These are phyloP conservation scores for Xylaria polymorpha DNA, from an alignment of 2,329 filamentous ascomycete species.

Conservation along the genomic window DNA sequence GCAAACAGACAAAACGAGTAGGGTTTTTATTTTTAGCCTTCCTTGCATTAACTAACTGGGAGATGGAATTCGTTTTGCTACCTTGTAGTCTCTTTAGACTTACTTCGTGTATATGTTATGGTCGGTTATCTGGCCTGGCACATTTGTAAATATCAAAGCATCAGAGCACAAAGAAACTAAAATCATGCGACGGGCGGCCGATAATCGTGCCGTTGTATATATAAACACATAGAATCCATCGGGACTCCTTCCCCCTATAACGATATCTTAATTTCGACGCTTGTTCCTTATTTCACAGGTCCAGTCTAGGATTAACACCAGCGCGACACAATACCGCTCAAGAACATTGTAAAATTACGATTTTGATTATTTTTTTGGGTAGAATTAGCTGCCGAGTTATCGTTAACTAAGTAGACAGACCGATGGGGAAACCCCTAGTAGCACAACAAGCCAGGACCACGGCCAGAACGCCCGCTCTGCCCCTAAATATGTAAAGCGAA, in stretches of 20 bases:
- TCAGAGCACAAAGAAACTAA: neutral
- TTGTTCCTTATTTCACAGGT: neutral
- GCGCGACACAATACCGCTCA: neutral
- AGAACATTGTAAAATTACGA: neutral
- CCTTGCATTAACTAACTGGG: neutral
- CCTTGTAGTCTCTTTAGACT: neutral
- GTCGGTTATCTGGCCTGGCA: neutral
- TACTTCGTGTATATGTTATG: neutral
- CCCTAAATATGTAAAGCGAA: conserved; percentile 31
- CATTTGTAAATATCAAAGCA: neutral
- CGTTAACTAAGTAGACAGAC: neutral
- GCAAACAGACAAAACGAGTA: neutral
- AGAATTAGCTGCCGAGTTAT: conserved; percentile 3
- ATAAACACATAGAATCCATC: neutral
- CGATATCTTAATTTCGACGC: neutral
- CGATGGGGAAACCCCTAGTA: neutral
- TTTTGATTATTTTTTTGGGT: neutral
- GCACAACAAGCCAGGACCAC: neutral
- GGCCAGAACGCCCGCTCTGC: neutral
- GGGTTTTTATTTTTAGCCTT: neutral
- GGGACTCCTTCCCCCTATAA: neutral
- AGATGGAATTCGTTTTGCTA: neutral
- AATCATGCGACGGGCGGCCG: no score
- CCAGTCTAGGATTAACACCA: neutral
- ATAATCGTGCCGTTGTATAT: neutral